Conservation (phyloP, 1,139 yeast genomes). For the Meyerozyma elateridarum region DNA sequence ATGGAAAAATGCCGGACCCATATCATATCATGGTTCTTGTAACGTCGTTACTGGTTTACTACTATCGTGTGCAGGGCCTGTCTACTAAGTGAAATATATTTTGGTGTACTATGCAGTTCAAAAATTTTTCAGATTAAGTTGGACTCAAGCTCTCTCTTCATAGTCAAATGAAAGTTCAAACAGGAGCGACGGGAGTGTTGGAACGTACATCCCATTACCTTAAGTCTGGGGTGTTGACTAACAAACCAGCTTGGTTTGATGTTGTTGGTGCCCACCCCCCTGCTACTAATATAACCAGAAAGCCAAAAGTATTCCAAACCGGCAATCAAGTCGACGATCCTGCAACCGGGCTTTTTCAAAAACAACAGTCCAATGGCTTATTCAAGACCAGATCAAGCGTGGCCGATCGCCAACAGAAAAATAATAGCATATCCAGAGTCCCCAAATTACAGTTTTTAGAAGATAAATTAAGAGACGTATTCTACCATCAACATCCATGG, state of each 20-base stretch:
- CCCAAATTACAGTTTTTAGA: slow-evolving; percentile 69
- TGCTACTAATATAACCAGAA: slow-evolving; percentile 51
- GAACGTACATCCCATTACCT: slow-evolving; percentile 73
- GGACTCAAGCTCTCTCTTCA: slow-evolving; percentile 7
- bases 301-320: slow-evolving; percentile 30
- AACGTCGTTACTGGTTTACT: slow-evolving; percentile 1
- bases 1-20: slow-evolving; percentile 6
- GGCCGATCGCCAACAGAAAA: slow-evolving; percentile 23
- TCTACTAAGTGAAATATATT: not conserved
- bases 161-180: slow-evolving; percentile 57
- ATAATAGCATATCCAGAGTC: slow-evolving; percentile 42
- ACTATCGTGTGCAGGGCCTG: slow-evolving; percentile 4
- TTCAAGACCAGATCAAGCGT: slow-evolving; percentile 49
- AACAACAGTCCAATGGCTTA: slow-evolving; percentile 9
- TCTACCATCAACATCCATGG: slow-evolving; percentile 97
- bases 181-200: slow-evolving; percentile 64
- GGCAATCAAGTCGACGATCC: slow-evolving; percentile 26
- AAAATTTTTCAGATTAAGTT: slow-evolving; percentile 4
- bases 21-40: not conserved
- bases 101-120: slow-evolving; percentile 5
- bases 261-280: slow-evolving; percentile 84
- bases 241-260: slow-evolving; percentile 84
- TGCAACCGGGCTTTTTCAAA: slow-evolving; percentile 20
- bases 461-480: slow-evolving; percentile 75
- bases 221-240: slow-evolving; percentile 56